These are phyloP conservation scores for Botrytis cinerea DNA, from an alignment of 2,329 filamentous ascomycete species.

Conservation along the genomic window DNA sequence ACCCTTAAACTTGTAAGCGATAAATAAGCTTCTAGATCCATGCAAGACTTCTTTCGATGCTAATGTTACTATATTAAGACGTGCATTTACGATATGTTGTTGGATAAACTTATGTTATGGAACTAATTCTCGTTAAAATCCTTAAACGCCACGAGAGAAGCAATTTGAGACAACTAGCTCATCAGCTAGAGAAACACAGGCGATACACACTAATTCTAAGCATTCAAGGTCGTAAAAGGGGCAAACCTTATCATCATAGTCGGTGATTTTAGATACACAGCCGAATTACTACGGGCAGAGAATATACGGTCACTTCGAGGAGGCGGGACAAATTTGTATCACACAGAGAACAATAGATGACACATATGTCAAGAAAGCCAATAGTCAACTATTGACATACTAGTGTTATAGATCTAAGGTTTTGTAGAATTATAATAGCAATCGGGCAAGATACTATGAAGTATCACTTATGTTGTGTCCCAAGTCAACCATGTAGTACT, in stretches of 20 bases:
- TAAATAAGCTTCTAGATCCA: not conserved
- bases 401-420: not conserved
- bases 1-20: not conserved
- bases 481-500: not conserved
- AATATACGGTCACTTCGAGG: not conserved
- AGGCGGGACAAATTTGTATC: not conserved
- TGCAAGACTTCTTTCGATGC: not conserved
- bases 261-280: not conserved
- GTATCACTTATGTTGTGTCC: not conserved
- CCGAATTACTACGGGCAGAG: not conserved
- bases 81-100: not conserved
- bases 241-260: too few species aligned
- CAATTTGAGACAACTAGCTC: not conserved
- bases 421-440: fast-evolving
- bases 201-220: not conserved
- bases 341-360: not conserved
- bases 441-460: not conserved
- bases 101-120: not conserved
- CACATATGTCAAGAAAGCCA: not conserved
- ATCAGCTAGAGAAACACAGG: not conserved
- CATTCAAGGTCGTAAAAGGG: not conserved
- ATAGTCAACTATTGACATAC: not conserved
- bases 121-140: not conserved
- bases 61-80: not conserved
- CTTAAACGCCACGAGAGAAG: not conserved